Conservation (phyloP, 1,139 yeast species). For the Fermentozyma sake region DNA sequence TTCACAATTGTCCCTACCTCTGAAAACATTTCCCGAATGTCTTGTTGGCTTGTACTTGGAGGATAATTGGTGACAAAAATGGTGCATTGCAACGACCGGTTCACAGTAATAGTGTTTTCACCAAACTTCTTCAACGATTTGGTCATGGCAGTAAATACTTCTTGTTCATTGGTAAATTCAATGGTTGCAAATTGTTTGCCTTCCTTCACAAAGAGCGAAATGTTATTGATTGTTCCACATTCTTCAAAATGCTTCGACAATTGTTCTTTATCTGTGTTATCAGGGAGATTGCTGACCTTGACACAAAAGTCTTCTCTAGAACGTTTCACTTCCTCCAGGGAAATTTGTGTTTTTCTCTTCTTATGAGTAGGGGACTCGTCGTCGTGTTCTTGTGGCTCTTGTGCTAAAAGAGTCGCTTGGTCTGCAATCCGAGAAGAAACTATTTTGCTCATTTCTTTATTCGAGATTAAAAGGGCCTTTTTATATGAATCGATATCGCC, state of each 20-base stretch:
- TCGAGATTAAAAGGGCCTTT: conserved; percentile 5
- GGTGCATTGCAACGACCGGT: conserved; percentile 42
- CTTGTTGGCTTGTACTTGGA: conserved; percentile 42
- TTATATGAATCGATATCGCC: conserved; percentile 19
- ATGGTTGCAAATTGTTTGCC: conserved; percentile 35
- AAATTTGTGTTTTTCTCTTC: conserved; percentile 1
- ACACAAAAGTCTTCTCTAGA: conserved; percentile 57
- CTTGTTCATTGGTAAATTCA: conserved; percentile 52
- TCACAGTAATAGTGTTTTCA: conserved; percentile 42
- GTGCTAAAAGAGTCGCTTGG: conserved; percentile 1
- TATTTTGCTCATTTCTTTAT: conserved; percentile 5
- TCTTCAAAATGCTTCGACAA: conserved; percentile 47
- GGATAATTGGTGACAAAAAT: conserved; percentile 75
- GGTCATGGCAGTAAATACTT: conserved; percentile 57
- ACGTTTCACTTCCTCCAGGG: conserved; percentile 20
- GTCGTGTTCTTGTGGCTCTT: neutral
- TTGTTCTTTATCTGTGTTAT: conserved; percentile 22
- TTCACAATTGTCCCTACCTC: conserved; percentile 45
- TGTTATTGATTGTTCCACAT: conserved; percentile 49
- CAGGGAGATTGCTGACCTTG: conserved; percentile 39
- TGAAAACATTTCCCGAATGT: conserved; percentile 40
- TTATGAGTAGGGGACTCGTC: conserved; percentile 2
- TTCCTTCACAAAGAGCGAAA: conserved; percentile 24
- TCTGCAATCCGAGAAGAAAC: neutral
- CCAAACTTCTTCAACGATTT: conserved; percentile 48